Evolutionary conservation across 495 filamentous ascomycete species (phyloP), one percentile per base, ranked within the genome.

Genomic region (Daldinia childiae): DNA sequence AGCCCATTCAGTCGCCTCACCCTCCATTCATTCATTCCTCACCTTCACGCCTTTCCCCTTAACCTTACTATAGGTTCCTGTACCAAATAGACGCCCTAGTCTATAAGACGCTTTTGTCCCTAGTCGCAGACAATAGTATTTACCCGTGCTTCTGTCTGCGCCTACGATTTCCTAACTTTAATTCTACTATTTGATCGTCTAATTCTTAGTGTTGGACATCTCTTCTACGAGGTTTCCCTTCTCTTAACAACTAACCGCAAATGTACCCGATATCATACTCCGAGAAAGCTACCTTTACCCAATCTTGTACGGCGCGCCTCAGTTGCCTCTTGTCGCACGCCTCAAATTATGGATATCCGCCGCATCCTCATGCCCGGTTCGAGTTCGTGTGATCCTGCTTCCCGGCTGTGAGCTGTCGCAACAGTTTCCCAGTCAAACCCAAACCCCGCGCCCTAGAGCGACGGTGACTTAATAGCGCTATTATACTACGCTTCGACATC

Each of bases 371-470:
- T 41, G 51, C 34, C 58, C 69, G 63, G 48, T 65, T 66, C 66
- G 69, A 78, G 64, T 78, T 70, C 68, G 76, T 78, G 76, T 78
- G 76, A 78, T 74, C 71, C 72, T 58, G 60, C 52, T 67, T 59
- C 74, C 29, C 56, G 72, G 64, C 72, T 75, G 74, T 73, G 76
- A 77, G 72, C 72, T 74, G 62, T 71, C 66, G 74, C 71, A 69
- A 64, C 71, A 58, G 58, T 57, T 26, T 72, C 66, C 43, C 74
- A 62, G 71, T 64, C 68, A 27, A n/a, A 62, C 50, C 45, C 56
- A 62, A 36, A 62, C 30, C 51, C 61, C 67, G 67, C 72, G 74
- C 71, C 66, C 60, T 29, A 65, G 62, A 50, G 64, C 70, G 58
- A 45, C 60, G 70, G 64, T 65, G 64, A 56, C 48, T 60, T 26